These are phyloP conservation scores for Eruca vesicaria DNA, from an alignment of 441 rosid genomes.

Conservation along the genomic window DNA sequence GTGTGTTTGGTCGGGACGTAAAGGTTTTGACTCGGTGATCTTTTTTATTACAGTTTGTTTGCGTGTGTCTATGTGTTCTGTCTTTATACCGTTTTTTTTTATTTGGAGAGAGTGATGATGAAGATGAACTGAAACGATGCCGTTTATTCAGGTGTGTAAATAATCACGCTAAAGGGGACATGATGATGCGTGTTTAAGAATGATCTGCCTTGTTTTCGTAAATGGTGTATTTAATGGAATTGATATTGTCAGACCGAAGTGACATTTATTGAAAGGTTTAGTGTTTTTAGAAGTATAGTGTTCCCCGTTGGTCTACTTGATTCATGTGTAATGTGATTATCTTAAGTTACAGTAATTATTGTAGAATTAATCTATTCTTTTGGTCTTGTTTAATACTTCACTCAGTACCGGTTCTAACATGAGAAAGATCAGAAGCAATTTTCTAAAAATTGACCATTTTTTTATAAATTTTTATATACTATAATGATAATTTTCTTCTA, in stretches of 20 bases:
- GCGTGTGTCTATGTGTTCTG: background rate
- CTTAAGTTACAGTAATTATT: background rate
- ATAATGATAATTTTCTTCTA: too few relatives aligned
- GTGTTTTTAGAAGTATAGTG: background rate
- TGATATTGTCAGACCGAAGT: background rate
- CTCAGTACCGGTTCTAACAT: too few relatives aligned
- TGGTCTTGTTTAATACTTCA: background rate
- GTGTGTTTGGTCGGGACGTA: constrained; percentile 22
- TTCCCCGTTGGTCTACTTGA: background rate
- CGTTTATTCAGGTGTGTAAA: constrained; percentile 29
- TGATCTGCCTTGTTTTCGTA: constrained; percentile 14
- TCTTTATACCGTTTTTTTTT: constrained; percentile 22
- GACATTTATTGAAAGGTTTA: background rate
- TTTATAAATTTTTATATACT: too few relatives aligned
- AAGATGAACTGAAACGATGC: constrained; percentile 32
- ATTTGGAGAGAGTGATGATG: constrained; percentile 13
- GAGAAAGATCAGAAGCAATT: too few relatives aligned
- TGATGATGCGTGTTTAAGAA: constrained; percentile 25
- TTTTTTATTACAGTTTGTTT: background rate
- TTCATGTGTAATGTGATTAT: background rate
- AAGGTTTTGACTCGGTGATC: background rate
- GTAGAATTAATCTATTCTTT: background rate
- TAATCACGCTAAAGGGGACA: constrained; percentile 32
- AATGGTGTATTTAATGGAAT: background rate
- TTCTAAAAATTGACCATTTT: too few relatives aligned